A percentile compares a stretch with the other conserved stretches of the same genome.
Conservation (phyloP, 2,329 filamentous ascomycete species). For the Acrocalymma vagum region DNA sequence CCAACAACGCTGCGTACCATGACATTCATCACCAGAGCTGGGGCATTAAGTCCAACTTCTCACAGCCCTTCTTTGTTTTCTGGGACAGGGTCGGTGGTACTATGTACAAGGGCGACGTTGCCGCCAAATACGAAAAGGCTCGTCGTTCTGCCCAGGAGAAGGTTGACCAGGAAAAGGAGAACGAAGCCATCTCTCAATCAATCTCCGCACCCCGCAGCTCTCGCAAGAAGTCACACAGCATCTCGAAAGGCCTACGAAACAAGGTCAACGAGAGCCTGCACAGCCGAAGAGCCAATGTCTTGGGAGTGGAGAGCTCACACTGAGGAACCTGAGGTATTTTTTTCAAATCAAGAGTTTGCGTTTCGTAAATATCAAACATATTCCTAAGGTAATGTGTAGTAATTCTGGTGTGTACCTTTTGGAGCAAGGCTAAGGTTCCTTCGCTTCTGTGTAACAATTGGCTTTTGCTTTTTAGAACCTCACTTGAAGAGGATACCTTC, state of each 20-base stretch:
- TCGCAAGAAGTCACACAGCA: conserved; percentile 51
- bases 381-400: conserved; percentile 45
- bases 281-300: conserved; percentile 54
- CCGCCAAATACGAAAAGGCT: conserved; percentile 65
- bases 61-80: conserved; percentile 92
- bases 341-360: conserved; percentile 5
- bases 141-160: conserved; percentile 65
- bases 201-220: conserved; percentile 48
- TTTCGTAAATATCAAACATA: conserved; percentile 22
- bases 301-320: conserved; percentile 54
- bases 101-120: conserved; percentile 75
- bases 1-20: conserved; percentile 96
- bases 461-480: conserved; percentile 15
- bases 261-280: conserved; percentile 57
- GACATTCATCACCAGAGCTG: conserved; percentile 99
- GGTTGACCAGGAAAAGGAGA: conserved; percentile 58
- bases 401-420: conserved; percentile 24
- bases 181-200: conserved; percentile 31
- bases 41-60: conserved; percentile 97
- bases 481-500: too few species aligned
- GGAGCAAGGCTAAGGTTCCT: conserved; percentile 14
- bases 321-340: conserved; percentile 25
- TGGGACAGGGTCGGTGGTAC: conserved; percentile 89
- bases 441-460: conserved; percentile 35
- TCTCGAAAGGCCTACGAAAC: conserved; percentile 54